These are phyloP conservation scores for Primulina tabacum DNA, from an alignment of 257 asterid species.

Conservation along the genomic window DNA sequence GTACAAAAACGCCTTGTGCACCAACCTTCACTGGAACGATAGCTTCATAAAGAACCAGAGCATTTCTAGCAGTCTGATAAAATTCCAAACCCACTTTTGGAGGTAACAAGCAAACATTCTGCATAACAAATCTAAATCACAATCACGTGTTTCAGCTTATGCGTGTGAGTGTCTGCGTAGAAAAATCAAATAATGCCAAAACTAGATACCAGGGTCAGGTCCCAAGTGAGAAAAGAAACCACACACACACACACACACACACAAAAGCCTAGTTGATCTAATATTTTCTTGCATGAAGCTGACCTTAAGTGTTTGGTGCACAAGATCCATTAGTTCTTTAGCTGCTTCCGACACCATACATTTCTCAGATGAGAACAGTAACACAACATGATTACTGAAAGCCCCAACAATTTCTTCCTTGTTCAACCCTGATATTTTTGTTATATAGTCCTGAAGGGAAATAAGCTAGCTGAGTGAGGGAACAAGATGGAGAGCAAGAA, in stretches of 20 bases:
- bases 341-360: constrained; percentile 83
- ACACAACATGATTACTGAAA: constrained; percentile 39
- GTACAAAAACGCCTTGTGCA: constrained; percentile 20
- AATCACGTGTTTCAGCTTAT: constrained; percentile 18
- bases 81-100: constrained; percentile 85
- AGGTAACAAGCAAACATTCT: constrained; percentile 88
- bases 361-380: constrained; percentile 80
- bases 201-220: not conserved
- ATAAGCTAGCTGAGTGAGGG: constrained; percentile 12
- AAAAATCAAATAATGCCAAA: not conserved
- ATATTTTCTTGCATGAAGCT: constrained; percentile 21
- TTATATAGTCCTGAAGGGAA: constrained; percentile 43
- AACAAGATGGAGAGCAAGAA: constrained; percentile 9
- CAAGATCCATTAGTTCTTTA: constrained; percentile 72
- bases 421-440: constrained; percentile 33
- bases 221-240: not conserved
- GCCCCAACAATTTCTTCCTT: constrained; percentile 39
- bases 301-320: constrained; percentile 84
- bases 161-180: not conserved
- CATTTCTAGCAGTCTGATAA: constrained; percentile 81
- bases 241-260: not conserved
- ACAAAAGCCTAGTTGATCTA: not conserved
- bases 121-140: constrained; percentile 29
- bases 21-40: constrained; percentile 90
- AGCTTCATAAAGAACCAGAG: constrained; percentile 86